Evolutionary conservation across 495 filamentous ascomycete genomes (phyloP), one percentile per base, ranked within the genome.

Genomic region (Hypomontagnella monticulosa): DNA sequence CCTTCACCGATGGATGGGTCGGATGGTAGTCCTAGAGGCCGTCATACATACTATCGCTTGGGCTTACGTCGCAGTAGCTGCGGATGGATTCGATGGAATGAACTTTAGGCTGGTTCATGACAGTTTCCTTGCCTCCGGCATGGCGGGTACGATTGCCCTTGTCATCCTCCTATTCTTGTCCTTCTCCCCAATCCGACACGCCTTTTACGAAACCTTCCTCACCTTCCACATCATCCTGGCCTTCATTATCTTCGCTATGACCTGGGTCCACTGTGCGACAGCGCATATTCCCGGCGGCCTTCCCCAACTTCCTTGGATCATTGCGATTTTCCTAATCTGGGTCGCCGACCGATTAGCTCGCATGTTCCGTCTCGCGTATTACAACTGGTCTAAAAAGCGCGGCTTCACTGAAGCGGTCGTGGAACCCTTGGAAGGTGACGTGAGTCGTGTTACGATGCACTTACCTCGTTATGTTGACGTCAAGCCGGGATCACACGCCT

Each of bases 141-240:
- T 78, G 9, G 65, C 83, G 19, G 84, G 80, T 5, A 83, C 85
- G 11, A 71, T 85, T 12, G 84, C 83, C 11, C 77, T 93, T 57
- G 63, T 82, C 34, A 65, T 90, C 60, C 69, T 93, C 32, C 61
- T 89, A 20, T 67, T 92, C 41, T 60, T 84, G 18, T 89, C 93
- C 23, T 79, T 88, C 10, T 91, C 91, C 1, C 85, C 91, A 3
- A 68, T 99, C 41, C 87, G 95, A 34, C 94, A 97, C 75, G 93
- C 94, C 14, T 97, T 96, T 76, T 98, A 99, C 76, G 96, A 98
- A 76, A 91, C 89, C 0, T 99, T 98, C 78, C 81, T 98, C 57
- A 87, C 91, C 65, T 69, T 89, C 18, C 95, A 99, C 75, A 91
- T 96, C 63, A 78, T 85, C 19, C 73, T 93, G 11, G 91, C 86